Base-by-base conservation (phyloP, 208 protist species). In the Leishmania mexicana region DNA sequence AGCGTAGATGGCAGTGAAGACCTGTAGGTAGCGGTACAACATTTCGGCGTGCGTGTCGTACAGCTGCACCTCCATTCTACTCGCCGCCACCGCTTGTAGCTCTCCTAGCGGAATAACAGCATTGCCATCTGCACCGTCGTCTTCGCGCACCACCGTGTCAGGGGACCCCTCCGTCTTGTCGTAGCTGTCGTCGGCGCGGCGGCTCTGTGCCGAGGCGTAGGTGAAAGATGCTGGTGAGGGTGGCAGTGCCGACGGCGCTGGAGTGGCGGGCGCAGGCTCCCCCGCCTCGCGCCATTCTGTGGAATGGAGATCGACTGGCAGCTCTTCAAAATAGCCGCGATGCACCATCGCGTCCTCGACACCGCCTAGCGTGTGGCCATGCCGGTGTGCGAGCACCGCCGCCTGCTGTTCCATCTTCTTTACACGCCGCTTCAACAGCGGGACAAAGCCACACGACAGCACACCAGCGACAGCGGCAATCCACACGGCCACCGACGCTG, bases 1-100 rank as follows among this genome's bases (percentile, higher is more conserved):
- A 31, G 92, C 88, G 74, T 91, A 96, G 70, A 95, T 85, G 40
- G 94, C 92, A 35, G 94, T 97, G 83, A 96, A 92, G 17, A 97
- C 85, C 82, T 96, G 92, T 24, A 97, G 88, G 76, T 94, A 95
- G 73, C 90, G 91, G 83, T 93, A 97, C 60, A 94, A 87, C 75
- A 88, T 88, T 87, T 96, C 93, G 47, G 86, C 88, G 3, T 88
- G 83, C 21, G 77, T 57, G 77, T 87, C 77, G 79, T 88, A 96
- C 17, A 93, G 79, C 76, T 93, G 82, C 71, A 94, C 93, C 8
- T 87, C 71, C 47, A 93, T 75, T 40, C 84, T 83, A 62, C 83
- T 92, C 54, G 83, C 83, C 5, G 84, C 85, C 6, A 68, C 38
- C 0, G 72, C 28, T 11, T 31, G 28, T 71, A 28, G 81, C 1